Evolutionary conservation across 257 asterid species (phyloP).

Genomic region (Solanum virginianum): DNA sequence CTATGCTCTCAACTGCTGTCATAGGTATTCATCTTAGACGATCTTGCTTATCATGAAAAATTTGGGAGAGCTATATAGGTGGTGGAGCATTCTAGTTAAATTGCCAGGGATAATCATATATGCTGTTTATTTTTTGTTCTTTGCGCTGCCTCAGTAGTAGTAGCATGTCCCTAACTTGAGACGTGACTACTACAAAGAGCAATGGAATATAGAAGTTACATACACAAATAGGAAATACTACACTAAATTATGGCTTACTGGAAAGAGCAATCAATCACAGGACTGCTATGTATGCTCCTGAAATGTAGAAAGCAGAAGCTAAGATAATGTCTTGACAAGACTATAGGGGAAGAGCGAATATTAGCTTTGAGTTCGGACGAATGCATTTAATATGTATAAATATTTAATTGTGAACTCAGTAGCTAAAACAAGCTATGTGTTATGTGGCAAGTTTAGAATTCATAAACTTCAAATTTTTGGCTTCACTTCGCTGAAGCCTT

Average conservation of each 20-base stretch:
- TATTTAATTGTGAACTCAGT: background rate
- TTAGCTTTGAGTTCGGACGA: background rate
- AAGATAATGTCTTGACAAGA: background rate
- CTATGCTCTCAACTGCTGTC: slow-evolving; percentile 10
- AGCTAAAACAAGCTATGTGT: background rate
- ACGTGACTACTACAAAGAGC: background rate
- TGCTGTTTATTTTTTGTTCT: background rate
- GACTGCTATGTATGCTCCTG: background rate
- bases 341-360: background rate
- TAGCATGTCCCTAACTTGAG: background rate
- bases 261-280: background rate
- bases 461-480: background rate
- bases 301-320: background rate
- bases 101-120: background rate
- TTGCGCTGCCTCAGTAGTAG: background rate
- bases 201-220: background rate
- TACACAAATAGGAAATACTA: background rate
- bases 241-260: background rate
- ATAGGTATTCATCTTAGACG: slow-evolving; percentile 15
- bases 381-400: background rate
- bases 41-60: background rate
- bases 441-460: background rate
- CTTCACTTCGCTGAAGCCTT: background rate
- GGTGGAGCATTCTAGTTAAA: background rate
- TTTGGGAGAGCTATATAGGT: background rate